Conservation (phyloP, 2,329 filamentous ascomycete species). For the Fusarium sp. region DNA sequence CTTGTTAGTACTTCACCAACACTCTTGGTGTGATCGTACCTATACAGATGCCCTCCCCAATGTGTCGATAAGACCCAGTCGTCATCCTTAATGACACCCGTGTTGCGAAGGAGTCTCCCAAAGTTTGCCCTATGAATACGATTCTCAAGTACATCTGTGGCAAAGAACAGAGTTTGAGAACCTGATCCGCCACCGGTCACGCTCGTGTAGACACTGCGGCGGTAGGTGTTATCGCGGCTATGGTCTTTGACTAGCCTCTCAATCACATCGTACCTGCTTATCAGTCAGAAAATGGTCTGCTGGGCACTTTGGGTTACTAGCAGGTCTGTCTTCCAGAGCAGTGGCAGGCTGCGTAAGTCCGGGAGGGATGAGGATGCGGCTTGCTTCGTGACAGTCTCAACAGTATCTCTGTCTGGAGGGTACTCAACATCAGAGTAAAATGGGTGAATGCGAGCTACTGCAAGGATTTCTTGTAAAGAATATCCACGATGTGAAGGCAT, state of each 20-base stretch:
- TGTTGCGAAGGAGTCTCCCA: constrained; percentile 50
- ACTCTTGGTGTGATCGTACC: constrained; percentile 41
- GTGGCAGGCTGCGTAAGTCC: too few species aligned
- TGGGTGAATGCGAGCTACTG: too few species aligned
- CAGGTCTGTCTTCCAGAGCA: too few species aligned
- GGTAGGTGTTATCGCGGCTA: constrained; percentile 53
- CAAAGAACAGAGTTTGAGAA: constrained; percentile 56
- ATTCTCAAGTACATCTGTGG: constrained; percentile 57
- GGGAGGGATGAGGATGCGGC: too few species aligned
- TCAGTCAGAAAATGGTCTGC: too few species aligned
- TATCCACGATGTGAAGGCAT: too few species aligned
- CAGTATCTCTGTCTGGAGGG: too few species aligned
- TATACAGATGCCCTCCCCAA: constrained; percentile 54
- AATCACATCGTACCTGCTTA: constrained; percentile 50
- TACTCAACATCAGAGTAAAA: too few species aligned
- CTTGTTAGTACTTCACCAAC: background rate
- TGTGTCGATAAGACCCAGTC: constrained; percentile 59
- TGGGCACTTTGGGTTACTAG: too few species aligned
- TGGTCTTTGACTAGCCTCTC: constrained; percentile 54
- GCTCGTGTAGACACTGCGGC: constrained; percentile 55
- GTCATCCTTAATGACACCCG: constrained; percentile 50
- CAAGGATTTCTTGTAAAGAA: too few species aligned
- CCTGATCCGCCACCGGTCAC: constrained; percentile 57
- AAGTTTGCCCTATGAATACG: constrained; percentile 55
- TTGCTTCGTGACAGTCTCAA: too few species aligned